Evolutionary conservation across 1,139 yeast species (phyloP).

Genomic region (Magnusiomyces fungicola): DNA sequence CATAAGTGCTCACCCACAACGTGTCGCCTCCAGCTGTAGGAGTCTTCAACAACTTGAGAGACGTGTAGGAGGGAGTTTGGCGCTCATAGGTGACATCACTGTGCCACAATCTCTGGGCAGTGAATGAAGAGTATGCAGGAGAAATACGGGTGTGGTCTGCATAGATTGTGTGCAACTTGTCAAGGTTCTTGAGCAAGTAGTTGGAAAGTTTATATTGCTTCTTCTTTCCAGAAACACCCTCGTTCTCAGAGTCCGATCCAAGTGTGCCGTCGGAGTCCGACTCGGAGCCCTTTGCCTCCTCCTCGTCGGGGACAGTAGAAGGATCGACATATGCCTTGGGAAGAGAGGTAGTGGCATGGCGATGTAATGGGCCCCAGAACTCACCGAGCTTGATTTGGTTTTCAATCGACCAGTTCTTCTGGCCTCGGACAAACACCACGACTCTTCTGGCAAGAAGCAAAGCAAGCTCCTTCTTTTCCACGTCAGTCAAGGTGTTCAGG

Average conservation of each 20-base stretch:
- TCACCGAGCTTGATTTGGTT: conserved; percentile 56
- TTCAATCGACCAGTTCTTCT: conserved; percentile 40
- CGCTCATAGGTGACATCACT: conserved; percentile 63
- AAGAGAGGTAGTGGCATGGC: conserved; percentile 68
- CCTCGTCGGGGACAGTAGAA: not conserved
- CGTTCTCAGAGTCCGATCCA: not conserved
- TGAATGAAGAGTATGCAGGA: conserved; percentile 20
- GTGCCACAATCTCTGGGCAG: conserved; percentile 43
- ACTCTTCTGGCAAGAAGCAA: conserved; percentile 59
- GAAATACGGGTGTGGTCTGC: conserved; percentile 28
- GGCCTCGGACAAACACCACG: conserved; percentile 59
- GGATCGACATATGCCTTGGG: conserved; percentile 32
- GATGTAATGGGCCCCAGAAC: conserved; percentile 61
- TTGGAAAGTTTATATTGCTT: not conserved
- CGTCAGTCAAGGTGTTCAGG: conserved; percentile 36
- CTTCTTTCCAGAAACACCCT: not conserved
- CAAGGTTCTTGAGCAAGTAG: conserved; percentile 24
- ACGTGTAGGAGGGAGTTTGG: conserved; percentile 63
- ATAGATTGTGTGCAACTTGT: conserved; percentile 54
- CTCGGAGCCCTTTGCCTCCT: not conserved
- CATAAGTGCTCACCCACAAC: conserved; percentile 55
- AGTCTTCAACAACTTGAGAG: conserved; percentile 52
- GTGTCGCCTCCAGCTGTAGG: conserved; percentile 71
- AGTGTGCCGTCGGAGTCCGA: not conserved
- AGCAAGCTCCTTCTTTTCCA: conserved; percentile 59